Evolutionary conservation across 306 rosid genomes (phyloP).

Genomic region (Inga laurina): DNA sequence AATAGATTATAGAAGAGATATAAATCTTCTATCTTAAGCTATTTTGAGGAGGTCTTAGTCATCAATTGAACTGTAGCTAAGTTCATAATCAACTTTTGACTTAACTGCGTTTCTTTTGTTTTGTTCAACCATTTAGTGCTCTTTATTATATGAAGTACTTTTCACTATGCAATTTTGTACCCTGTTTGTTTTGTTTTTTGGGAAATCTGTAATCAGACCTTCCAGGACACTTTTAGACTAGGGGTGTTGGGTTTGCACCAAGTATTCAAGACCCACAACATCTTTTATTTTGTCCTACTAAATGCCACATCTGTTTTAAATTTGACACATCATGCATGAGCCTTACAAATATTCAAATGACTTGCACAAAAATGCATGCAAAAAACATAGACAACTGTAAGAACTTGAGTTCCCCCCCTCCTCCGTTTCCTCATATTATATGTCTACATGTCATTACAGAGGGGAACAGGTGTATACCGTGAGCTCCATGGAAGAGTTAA

Average conservation of each 20-base stretch:
- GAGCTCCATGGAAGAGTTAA: slow-evolving; percentile 89
- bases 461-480: slow-evolving; percentile 81
- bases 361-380: neutral
- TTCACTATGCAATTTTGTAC: neutral
- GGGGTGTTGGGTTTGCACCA: slow-evolving; percentile 9
- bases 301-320: slow-evolving; percentile 4
- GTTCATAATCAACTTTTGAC: slow-evolving; percentile 15
- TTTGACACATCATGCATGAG: neutral
- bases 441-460: slow-evolving; percentile 49
- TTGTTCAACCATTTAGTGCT: slow-evolving; percentile 9
- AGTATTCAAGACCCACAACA: slow-evolving; percentile 3
- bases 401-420: neutral
- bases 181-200: neutral
- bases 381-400: neutral
- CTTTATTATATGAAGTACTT: slow-evolving; percentile 15
- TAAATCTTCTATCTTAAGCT: slow-evolving; percentile 24
- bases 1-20: slow-evolving; percentile 4
- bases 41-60: slow-evolving; percentile 5
- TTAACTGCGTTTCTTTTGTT: slow-evolving; percentile 9
- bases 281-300: slow-evolving; percentile 19
- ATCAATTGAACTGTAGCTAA: neutral
- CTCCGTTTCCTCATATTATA: slow-evolving; percentile 28
- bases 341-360: neutral
- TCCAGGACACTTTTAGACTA: slow-evolving; percentile 4
- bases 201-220: slow-evolving; percentile 6